A percentile compares a stretch with the other conserved stretches of the same genome.
Evolutionary conservation across 129 eudicot genomes (phyloP).

Genomic region (Saposhnikovia divaricata): DNA sequence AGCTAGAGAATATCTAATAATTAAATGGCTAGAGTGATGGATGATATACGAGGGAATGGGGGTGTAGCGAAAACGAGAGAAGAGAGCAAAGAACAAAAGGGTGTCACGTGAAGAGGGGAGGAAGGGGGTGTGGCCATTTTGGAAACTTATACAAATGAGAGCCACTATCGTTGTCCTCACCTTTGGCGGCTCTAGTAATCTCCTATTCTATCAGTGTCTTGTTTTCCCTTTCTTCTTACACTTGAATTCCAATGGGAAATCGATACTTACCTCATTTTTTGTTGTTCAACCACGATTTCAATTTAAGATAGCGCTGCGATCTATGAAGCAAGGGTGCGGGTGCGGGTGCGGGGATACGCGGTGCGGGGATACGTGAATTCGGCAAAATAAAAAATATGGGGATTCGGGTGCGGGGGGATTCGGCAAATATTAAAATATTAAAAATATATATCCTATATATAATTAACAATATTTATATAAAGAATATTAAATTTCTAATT

Average conservation of each 20-base stretch:
- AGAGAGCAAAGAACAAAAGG: background rate
- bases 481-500: too few relatives aligned
- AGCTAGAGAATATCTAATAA: background rate
- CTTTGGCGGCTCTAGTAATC: conserved; percentile 11
- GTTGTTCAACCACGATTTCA: too few relatives aligned
- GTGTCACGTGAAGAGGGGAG: conserved; percentile 7
- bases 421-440: too few relatives aligned
- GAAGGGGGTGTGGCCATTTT: conserved; percentile 2
- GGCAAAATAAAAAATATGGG: too few relatives aligned
- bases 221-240: background rate
- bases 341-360: too few relatives aligned
- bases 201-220: background rate
- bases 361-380: too few relatives aligned
- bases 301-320: too few relatives aligned
- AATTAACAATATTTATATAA: too few relatives aligned
- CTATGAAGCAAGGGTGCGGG: too few relatives aligned
- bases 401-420: too few relatives aligned
- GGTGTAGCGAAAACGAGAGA: background rate
- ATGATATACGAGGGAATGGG: background rate
- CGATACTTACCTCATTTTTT: too few relatives aligned
- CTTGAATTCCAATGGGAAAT: background rate
- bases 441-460: too few relatives aligned
- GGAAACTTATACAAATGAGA: background rate
- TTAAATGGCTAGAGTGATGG: background rate
- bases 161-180: conserved; percentile 10